Conservation (phyloP, 2,329 filamentous ascomycete species). For the Davidsoniella eucalypti region DNA sequence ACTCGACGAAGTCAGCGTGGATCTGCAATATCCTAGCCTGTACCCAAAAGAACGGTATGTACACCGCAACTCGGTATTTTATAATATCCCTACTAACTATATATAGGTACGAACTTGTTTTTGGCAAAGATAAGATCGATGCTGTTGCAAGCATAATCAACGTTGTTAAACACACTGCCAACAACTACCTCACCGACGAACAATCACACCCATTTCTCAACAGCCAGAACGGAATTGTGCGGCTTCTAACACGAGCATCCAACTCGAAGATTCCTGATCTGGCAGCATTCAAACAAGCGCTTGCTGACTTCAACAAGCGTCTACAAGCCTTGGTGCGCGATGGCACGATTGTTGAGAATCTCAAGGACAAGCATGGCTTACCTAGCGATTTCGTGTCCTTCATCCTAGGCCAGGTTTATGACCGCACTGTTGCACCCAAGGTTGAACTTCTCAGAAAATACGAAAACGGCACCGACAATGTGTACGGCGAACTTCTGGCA, state of each 20-base stretch:
- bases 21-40: conserved; percentile 71
- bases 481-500: conserved; percentile 84
- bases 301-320: conserved; percentile 62
- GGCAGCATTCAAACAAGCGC: conserved; percentile 52
- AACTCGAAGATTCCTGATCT: conserved; percentile 47
- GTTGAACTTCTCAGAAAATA: conserved; percentile 75
- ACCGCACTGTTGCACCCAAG: conserved; percentile 77
- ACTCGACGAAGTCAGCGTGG: conserved; percentile 40
- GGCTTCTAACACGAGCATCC: conserved; percentile 59
- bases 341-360: conserved; percentile 54
- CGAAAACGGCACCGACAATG: conserved; percentile 78
- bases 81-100: not conserved
- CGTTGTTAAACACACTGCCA: conserved; percentile 51
- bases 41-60: conserved; percentile 48
- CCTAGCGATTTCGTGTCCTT: conserved; percentile 59
- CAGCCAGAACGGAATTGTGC: conserved; percentile 56
- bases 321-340: conserved; percentile 49
- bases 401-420: conserved; percentile 76
- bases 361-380: conserved; percentile 52
- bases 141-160: conserved; percentile 57
- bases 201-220: conserved; percentile 53
- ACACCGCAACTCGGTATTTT: conserved; percentile 10
- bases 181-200: conserved; percentile 60
- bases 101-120: conserved; percentile 53
- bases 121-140: conserved; percentile 64